A percentile compares a stretch with the other conserved stretches of the same genome.
Evolutionary conservation across 768 basidiomycete species (phyloP).

Genomic region (Boletus edulis): DNA sequence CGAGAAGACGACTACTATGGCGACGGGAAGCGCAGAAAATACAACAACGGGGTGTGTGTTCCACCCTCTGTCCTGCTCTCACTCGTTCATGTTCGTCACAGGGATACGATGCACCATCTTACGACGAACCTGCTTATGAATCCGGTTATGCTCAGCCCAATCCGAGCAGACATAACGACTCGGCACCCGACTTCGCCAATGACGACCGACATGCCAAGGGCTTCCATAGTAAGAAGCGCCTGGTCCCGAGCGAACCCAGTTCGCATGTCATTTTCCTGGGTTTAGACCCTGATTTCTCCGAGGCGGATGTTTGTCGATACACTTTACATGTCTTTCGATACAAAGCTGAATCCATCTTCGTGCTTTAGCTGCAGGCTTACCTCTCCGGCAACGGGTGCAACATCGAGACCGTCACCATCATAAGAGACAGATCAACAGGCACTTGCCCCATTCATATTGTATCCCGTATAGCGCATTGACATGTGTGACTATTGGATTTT

Average conservation of each 20-base stretch:
- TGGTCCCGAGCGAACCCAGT: slow-evolving; percentile 81
- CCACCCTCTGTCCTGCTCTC: not conserved
- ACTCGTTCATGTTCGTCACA: slow-evolving; percentile 26
- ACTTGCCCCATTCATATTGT: slow-evolving; percentile 80
- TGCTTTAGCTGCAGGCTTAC: slow-evolving; percentile 72
- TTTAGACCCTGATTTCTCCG: slow-evolving; percentile 87
- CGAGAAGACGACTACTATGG: slow-evolving; percentile 69
- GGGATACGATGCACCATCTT: slow-evolving; percentile 52
- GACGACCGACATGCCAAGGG: slow-evolving; percentile 46
- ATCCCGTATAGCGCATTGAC: slow-evolving; percentile 69
- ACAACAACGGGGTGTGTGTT: slow-evolving; percentile 63
- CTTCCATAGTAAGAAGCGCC: slow-evolving; percentile 66
- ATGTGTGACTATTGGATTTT: slow-evolving; percentile 63
- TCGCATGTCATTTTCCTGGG: slow-evolving; percentile 96
- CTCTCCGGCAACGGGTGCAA: slow-evolving; percentile 69
- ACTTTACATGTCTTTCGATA: slow-evolving; percentile 35
- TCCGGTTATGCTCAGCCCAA: slow-evolving; percentile 29
- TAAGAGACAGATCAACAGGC: slow-evolving; percentile 96
- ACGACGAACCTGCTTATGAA: slow-evolving; percentile 46
- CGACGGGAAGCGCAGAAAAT: slow-evolving; percentile 79
- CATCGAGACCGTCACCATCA: slow-evolving; percentile 89
- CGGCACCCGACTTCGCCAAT: slow-evolving; percentile 46
- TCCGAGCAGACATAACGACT: slow-evolving; percentile 27
- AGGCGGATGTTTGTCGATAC: slow-evolving; percentile 78
- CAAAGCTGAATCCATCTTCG: slow-evolving; percentile 34